phyloP scores from a whole-genome alignment of 192 early-diverging fungal genomes.

The Helicostylum pulchrum region DNA sequence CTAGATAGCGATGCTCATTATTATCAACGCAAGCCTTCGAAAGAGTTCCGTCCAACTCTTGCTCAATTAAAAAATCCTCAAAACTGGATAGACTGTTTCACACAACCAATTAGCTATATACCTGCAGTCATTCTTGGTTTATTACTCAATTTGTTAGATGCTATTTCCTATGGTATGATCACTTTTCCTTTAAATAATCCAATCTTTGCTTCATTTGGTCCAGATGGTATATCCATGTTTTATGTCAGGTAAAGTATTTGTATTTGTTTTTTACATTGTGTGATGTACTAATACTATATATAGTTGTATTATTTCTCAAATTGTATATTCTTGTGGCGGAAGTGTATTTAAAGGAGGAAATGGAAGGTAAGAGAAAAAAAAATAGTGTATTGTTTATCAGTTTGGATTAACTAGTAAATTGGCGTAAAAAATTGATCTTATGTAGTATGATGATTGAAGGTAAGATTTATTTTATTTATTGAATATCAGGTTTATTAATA shows the following conservation, averaged over 20 bases:
- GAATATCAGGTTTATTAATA: not conserved
- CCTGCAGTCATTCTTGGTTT: conserved; percentile 90
- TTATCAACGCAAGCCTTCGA: too few relatives aligned
- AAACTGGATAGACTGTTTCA: conserved; percentile 17
- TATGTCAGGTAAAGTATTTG: conserved; percentile 62
- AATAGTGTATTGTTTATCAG: not conserved
- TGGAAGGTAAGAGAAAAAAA: conserved; percentile 69
- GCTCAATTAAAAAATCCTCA: not conserved
- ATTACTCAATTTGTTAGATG: conserved; percentile 90
- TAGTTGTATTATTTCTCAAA: conserved; percentile 63
- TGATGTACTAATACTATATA: conserved; percentile 11
- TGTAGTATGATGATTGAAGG: conserved; percentile 63
- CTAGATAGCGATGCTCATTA: too few relatives aligned
- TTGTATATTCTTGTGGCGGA: conserved; percentile 75
- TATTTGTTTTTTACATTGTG: too few relatives aligned
- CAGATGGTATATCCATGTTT: conserved; percentile 94
- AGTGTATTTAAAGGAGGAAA: conserved; percentile 89
- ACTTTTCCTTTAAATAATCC: conserved; percentile 82
- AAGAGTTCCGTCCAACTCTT: too few relatives aligned
- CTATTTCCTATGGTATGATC: conserved; percentile 86
- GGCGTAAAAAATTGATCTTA: not conserved
- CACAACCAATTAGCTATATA: conserved; percentile 62
- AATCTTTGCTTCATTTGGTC: conserved; percentile 66
- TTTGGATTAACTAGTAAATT: not conserved
- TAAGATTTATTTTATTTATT: conserved; percentile 17